Conservation (phyloP, 345 rosid species). For the Anacardium occidentale region DNA sequence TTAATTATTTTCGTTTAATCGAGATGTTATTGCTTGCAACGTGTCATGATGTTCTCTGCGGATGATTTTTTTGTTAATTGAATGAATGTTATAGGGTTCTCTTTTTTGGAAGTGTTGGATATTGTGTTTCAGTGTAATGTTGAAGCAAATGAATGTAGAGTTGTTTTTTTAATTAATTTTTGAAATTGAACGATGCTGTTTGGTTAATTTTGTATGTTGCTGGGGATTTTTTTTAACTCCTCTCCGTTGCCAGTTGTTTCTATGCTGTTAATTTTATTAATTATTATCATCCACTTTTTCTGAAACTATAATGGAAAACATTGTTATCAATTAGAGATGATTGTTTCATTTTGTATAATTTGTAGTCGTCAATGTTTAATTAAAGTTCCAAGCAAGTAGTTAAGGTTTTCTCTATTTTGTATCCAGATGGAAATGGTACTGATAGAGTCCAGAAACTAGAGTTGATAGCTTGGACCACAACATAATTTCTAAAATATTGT, state of each 20-base stretch:
- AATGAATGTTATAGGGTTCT: constrained; percentile 10
- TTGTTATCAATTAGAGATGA: not conserved
- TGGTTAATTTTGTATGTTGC: not conserved
- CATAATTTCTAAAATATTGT: not conserved
- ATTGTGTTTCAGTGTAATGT: not conserved
- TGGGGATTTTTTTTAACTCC: not conserved
- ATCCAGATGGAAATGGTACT: not conserved
- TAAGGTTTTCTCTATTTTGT: not conserved
- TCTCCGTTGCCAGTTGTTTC: not conserved
- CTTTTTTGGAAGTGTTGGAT: not conserved
- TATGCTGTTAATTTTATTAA: not conserved
- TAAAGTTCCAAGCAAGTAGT: not conserved
- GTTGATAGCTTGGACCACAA: too few species aligned
- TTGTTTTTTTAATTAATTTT: not conserved
- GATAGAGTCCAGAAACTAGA: not conserved
- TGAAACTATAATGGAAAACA: not conserved
- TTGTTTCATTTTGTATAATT: not conserved
- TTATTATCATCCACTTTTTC: not conserved
- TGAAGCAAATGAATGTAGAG: not conserved
- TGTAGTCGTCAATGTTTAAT: not conserved
- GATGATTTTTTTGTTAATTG: not conserved
- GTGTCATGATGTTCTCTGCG: not conserved
- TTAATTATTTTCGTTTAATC: not conserved
- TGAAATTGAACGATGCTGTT: constrained; percentile 3
- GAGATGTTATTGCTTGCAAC: not conserved